Base-by-base conservation (phyloP, 306 rosid genomes). In the Hylodesmum podocarpum region DNA sequence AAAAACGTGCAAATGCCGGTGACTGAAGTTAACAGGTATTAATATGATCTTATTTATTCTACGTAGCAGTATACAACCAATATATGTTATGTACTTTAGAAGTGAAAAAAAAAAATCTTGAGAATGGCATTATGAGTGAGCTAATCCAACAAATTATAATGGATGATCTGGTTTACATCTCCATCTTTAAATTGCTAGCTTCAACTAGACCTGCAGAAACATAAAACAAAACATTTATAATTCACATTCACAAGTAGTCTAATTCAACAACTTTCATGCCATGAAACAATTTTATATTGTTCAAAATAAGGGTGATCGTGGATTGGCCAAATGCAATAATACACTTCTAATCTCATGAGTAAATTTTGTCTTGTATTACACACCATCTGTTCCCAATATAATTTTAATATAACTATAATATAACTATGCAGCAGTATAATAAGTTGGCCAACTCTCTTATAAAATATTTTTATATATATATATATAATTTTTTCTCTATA, bases 111-210 rank as follows among this genome's bases (percentile, higher is more conserved):
- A 86, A 83, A 69, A 83, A 83, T 86, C 61, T 82, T 79, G 68
- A 78, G 44, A 70, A 51, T 74, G 53, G 66, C 85, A 68, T 77
- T 16, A 13, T 27, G 70, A 76, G 24, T 73, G 78, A 84, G 71
- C 86, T 74, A 84, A 18, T 84, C 80, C 85, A 85, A 78, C 70
- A 70, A 88, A 82, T 79, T 54, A 68, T 68, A n/a, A n/a, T n/a
- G n/a, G n/a, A n/a, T n/a, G n/a, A n/a, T 79, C 78, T 25, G 25
- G 28, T 83, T 84, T 85, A 88, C 87, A 88, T 88, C 89, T 89
- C 93, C 97, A 85, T 92, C 91, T 92, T 92, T 74, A 82, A 67
- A 81, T 86, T 90, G 82, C 87, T 79, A 46, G 77, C 89, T 81
- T 89, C 93, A 76, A 82, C 61, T 37, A 88, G 64, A 62, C 91